These are phyloP conservation scores for Calonectria ilicicola DNA, from an alignment of 2,329 filamentous ascomycete genomes.

Conservation along the genomic window DNA sequence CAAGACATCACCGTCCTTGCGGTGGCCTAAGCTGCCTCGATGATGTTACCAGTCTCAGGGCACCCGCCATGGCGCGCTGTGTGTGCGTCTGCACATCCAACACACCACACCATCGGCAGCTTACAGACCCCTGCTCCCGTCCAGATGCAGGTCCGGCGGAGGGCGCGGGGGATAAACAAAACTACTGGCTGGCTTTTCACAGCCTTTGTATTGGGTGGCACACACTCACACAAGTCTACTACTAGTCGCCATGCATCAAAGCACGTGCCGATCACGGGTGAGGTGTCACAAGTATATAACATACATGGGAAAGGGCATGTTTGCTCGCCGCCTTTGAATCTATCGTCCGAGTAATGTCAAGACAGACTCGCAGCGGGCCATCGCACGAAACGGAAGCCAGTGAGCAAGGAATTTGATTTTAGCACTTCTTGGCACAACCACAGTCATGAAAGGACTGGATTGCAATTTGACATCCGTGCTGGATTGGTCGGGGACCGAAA, in stretches of 20 bases:
- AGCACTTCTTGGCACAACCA: conserved; percentile 99
- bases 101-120: neutral
- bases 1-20: neutral
- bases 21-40: neutral
- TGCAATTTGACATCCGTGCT: conserved; percentile 99
- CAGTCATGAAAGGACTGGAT: conserved; percentile 86
- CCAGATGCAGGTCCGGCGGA: neutral
- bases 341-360: conserved; percentile 20
- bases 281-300: conserved; percentile 19
- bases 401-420: conserved; percentile 69
- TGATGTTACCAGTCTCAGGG: too few species aligned
- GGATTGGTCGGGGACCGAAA: conserved; percentile 30
- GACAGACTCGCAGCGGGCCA: conserved; percentile 40
- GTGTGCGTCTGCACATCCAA: neutral
- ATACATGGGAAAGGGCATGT: conserved; percentile 30
- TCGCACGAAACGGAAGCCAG: conserved; percentile 42
- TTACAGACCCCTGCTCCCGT: neutral
- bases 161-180: neutral
- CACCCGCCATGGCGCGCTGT: neutral
- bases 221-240: neutral
- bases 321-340: conserved; percentile 45
- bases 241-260: neutral
- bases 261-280: too few species aligned
- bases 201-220: neutral
- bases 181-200: neutral